Conservation (phyloP, 2,329 filamentous ascomycete species). For the Lasiodiplodia citricola region DNA sequence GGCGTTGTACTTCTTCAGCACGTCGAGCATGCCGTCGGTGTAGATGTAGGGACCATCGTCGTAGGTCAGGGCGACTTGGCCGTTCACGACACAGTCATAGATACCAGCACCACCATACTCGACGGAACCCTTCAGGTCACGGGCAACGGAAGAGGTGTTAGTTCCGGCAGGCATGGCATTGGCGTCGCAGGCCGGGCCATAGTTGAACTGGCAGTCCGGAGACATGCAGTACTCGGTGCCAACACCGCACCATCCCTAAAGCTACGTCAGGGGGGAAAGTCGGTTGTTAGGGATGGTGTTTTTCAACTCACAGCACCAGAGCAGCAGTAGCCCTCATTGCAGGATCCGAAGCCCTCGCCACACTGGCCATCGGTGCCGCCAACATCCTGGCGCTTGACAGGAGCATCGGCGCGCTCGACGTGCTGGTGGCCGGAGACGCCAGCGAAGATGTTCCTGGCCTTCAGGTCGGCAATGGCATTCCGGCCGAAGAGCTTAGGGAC, state of each 20-base stretch:
- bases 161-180: conserved; percentile 60
- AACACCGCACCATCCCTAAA: conserved; percentile 58
- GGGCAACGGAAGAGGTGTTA: conserved; percentile 59
- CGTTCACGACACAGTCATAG: conserved; percentile 60
- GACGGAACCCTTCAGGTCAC: conserved; percentile 60
- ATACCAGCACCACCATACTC: conserved; percentile 64
- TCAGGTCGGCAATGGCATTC: conserved; percentile 41
- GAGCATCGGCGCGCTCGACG: conserved; percentile 30
- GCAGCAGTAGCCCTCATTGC: conserved; percentile 42
- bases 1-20: conserved; percentile 63
- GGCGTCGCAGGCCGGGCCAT: conserved; percentile 66
- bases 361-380: conserved; percentile 40
- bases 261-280: not conserved
- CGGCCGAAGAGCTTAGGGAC: conserved; percentile 43
- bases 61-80: conserved; percentile 69
- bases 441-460: conserved; percentile 38
- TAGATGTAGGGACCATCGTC: conserved; percentile 70
- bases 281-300: no score
- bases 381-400: conserved; percentile 37
- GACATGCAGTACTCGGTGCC: conserved; percentile 62
- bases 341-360: conserved; percentile 35
- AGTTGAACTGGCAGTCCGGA: conserved; percentile 66
- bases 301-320: conserved; percentile 39
- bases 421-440: conserved; percentile 32
- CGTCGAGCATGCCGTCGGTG: conserved; percentile 66